Evolutionary conservation across 129 eudicot genomes (phyloP).

Genomic region (Logfia minima): DNA sequence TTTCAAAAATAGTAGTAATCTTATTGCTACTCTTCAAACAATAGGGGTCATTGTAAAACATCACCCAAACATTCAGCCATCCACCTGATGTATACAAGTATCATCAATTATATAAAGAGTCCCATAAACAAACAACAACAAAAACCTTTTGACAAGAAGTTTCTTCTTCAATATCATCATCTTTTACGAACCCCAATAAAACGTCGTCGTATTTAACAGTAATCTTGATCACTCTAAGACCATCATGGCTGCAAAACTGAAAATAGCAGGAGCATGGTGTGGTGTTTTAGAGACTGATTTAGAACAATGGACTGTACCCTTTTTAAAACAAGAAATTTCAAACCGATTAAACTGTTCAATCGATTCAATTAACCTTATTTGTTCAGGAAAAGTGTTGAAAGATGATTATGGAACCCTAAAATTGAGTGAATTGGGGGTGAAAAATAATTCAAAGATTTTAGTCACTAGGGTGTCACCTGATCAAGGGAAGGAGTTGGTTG

Average conservation of each 20-base stretch:
- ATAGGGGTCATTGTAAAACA: neutral
- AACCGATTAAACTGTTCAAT: slow-evolving; percentile 46
- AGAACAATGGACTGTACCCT: slow-evolving; percentile 68
- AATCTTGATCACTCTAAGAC: slow-evolving; percentile 3
- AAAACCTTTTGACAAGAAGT: slow-evolving; percentile 7
- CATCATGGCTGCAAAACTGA: slow-evolving; percentile 52
- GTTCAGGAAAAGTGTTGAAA: slow-evolving; percentile 62
- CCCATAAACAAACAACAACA: neutral
- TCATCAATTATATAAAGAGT: neutral
- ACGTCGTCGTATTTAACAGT: neutral
- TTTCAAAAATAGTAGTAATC: too few species aligned
- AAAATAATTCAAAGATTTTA: slow-evolving; percentile 65
- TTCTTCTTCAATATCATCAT: slow-evolving; percentile 27
- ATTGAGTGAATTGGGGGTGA: slow-evolving; percentile 62
- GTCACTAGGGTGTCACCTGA: slow-evolving; percentile 58
- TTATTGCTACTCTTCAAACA: neutral
- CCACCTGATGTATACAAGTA: too few species aligned
- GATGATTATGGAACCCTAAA: slow-evolving; percentile 56
- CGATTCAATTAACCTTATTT: slow-evolving; percentile 62
- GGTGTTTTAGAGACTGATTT: slow-evolving; percentile 73
- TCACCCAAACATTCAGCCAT: neutral
- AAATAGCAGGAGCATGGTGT: slow-evolving; percentile 85
- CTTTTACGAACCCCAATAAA: slow-evolving; percentile 20
- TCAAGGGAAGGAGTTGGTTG: slow-evolving; percentile 68
- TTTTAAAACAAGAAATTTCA: slow-evolving; percentile 58